Conservation (phyloP, 2,329 filamentous ascomycete genomes). For the Xylaria sp. region DNA sequence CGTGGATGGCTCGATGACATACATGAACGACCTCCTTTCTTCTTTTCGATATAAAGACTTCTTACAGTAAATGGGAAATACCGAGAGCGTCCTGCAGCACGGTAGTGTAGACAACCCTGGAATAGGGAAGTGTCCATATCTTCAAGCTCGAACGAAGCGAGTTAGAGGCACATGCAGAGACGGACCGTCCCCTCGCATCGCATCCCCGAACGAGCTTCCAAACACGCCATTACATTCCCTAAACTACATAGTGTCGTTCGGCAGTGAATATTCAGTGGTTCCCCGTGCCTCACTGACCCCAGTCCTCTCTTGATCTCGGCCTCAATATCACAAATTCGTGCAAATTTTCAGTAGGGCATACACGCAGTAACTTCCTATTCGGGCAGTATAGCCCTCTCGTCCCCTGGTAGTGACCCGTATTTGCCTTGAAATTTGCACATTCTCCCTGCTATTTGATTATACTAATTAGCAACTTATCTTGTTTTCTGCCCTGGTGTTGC, state of each 20-base stretch:
- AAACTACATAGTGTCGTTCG: constrained; percentile 10
- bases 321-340: constrained; percentile 7
- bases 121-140: background rate
- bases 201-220: constrained; percentile 5
- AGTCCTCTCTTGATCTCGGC: constrained; percentile 5
- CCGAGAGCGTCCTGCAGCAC: background rate
- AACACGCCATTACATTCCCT: constrained; percentile 20
- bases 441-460: constrained; percentile 8
- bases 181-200: constrained; percentile 21
- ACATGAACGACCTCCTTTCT: constrained; percentile 7
- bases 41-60: constrained; percentile 10
- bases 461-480: background rate
- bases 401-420: constrained; percentile 10
- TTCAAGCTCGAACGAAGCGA: constrained; percentile 20
- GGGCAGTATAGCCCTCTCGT: constrained; percentile 18
- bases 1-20: constrained; percentile 31
- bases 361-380: constrained; percentile 20
- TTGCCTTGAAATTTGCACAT: constrained; percentile 22
- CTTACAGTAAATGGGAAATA: constrained; percentile 6
- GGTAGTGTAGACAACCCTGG: background rate
- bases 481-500: constrained; percentile 12
- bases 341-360: constrained; percentile 8
- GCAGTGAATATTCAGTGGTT: constrained; percentile 7
- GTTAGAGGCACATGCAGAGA: constrained; percentile 25
- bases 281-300: constrained; percentile 1